phyloP scores from a whole-genome alignment of 1,284 basidiomycete species.

The Fistulina hepatica region DNA sequence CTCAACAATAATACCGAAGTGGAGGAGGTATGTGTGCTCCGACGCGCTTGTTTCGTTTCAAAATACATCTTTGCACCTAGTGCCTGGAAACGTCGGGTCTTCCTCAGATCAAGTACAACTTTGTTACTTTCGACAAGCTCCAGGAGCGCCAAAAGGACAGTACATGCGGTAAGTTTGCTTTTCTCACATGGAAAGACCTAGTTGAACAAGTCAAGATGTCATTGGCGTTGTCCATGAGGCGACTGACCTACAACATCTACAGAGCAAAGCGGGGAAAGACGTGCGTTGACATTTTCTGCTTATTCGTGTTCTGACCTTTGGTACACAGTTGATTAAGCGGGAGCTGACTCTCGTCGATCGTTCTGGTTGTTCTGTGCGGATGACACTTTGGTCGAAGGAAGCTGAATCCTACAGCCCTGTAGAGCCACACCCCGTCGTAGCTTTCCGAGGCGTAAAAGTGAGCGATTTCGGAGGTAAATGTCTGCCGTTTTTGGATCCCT shows the following conservation, averaged over 20 bases:
- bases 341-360: constrained; percentile 85
- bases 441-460: constrained; percentile 93
- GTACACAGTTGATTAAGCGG: constrained; percentile 65
- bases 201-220: constrained; percentile 48
- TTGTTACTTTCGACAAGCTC: constrained; percentile 59
- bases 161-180: constrained; percentile 50
- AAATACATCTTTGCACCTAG: constrained; percentile 30
- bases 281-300: too few species aligned
- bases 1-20: constrained; percentile 82
- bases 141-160: constrained; percentile 64
- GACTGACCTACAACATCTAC: constrained; percentile 69
- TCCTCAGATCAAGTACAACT: constrained; percentile 78
- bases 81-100: constrained; percentile 69
- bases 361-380: constrained; percentile 67
- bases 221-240: constrained; percentile 78
- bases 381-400: constrained; percentile 95
- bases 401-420: constrained; percentile 71
- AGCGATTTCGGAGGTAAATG: constrained; percentile 80
- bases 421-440: constrained; percentile 56
- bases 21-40: constrained; percentile 47
- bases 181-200: constrained; percentile 13
- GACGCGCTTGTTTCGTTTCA: background rate
- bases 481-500: constrained; percentile 6
- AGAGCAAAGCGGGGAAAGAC: too few species aligned
- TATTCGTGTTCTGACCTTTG: constrained; percentile 4